Evolutionary conservation across 2,329 filamentous ascomycete genomes (phyloP), one percentile per base, ranked within the genome.

Genomic region (Colletotrichum salicis): DNA sequence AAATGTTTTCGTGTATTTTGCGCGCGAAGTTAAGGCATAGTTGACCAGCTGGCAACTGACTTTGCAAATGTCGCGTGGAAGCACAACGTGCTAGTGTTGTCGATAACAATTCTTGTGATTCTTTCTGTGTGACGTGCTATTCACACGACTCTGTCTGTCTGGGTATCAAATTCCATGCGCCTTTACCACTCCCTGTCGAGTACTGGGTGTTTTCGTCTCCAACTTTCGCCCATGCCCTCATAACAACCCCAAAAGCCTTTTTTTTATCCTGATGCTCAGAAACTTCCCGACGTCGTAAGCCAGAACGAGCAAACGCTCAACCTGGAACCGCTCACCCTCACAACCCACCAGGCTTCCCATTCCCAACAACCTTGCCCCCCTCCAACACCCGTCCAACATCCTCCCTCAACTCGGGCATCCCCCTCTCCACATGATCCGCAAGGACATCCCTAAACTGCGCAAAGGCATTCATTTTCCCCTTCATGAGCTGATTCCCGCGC

Each of bases 401-500:
- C 2, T 82, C 84, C 37, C 81, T 77, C 74, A 91, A 77, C 85
- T 91, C 90, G 7, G 90, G 90, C 85, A 91, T 85, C 22, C 88
- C 88, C 51, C 79, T 79, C 51, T 82, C 82, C 79, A 91, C 88
- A 79, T 91, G 86, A 64, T 84, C 83, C 13, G 90, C 91, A 2
- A 93, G 83, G 29, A 90, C 84, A 80, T 93, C 90, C 64, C 90
- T 83, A 78, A 93, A 92, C 35, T 81, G 76, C 12, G 79, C 84
- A 78, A 92, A 93, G 45, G 90, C 91, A 76, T 82, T 79, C 80
- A 86, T 84, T 84, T 92, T 93, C 67, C 91, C 91, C 76, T 87
- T 86, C 83, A 91, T 86, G 73, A 91, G 83, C 85, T 93, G 91
- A 82, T 93, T 93, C 52, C 87, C 85, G 58, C 90, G 85, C 66